Conservation (phyloP, 2,329 filamentous ascomycete species). For the Cordyceps javanica region DNA sequence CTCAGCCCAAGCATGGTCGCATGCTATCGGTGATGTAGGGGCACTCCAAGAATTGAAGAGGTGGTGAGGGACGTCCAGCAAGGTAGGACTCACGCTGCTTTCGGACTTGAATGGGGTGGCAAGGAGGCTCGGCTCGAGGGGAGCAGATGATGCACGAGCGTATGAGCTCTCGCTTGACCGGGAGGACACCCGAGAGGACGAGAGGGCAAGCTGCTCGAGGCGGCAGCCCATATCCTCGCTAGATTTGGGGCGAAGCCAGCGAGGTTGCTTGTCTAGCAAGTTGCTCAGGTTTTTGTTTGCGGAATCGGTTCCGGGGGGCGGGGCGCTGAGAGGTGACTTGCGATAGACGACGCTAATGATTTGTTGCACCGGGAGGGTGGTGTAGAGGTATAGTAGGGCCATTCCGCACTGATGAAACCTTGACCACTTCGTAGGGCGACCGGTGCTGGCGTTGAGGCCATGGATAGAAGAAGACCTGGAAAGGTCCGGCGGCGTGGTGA, state of each 20-base stretch:
- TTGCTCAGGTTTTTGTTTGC: slow-evolving; percentile 52
- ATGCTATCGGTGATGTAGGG: background rate
- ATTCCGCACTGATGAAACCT: slow-evolving; percentile 46
- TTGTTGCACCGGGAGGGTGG: slow-evolving; percentile 43
- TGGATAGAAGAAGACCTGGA: slow-evolving; percentile 22
- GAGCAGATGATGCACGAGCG: background rate
- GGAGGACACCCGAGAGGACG: slow-evolving; percentile 16
- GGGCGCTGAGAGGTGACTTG: slow-evolving; percentile 22
- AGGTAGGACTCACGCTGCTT: background rate
- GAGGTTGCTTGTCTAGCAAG: slow-evolving; percentile 52
- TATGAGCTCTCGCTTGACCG: background rate
- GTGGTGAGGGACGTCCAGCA: background rate
- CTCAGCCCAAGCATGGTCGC: no score
- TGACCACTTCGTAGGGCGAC: slow-evolving; percentile 53
- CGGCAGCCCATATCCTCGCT: slow-evolving; percentile 46
- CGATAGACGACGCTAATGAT: slow-evolving; percentile 42
- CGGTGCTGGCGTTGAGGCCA: slow-evolving; percentile 28
- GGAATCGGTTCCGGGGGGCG: slow-evolving; percentile 45
- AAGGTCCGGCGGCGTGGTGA: background rate
- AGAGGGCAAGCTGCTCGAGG: slow-evolving; percentile 37
- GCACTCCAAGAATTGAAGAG: background rate
- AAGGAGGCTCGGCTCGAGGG: background rate
- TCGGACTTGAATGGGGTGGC: background rate
- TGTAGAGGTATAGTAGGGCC: slow-evolving; percentile 51
- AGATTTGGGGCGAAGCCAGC: slow-evolving; percentile 49